These are phyloP conservation scores for Aspergillus costaricaensis DNA, from an alignment of 2,329 filamentous ascomycete genomes.

Conservation along the genomic window DNA sequence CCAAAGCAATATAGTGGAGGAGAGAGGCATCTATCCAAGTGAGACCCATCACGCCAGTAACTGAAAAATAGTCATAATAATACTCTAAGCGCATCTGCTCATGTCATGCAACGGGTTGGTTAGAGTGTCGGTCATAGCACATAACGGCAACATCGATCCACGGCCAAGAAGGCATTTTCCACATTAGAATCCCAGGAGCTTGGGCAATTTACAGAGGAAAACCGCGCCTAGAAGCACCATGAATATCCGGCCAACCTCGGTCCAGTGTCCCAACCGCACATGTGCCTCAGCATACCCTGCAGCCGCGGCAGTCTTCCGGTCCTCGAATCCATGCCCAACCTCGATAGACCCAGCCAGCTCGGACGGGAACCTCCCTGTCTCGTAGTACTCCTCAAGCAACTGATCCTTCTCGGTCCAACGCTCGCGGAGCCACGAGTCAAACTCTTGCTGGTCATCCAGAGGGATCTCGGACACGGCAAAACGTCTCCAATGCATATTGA, in stretches of 20 bases:
- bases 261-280: slow-evolving; percentile 46
- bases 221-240: slow-evolving; percentile 40
- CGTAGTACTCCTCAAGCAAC: slow-evolving; percentile 78
- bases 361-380: slow-evolving; percentile 76
- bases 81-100: slow-evolving; percentile 1
- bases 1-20: background rate
- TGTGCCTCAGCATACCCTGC: slow-evolving; percentile 47
- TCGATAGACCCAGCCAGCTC: slow-evolving; percentile 58
- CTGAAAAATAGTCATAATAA: background rate
- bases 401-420: slow-evolving; percentile 93
- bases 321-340: slow-evolving; percentile 41
- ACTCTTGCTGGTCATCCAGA: slow-evolving; percentile 69
- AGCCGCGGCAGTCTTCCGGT: slow-evolving; percentile 34
- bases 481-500: slow-evolving; percentile 94
- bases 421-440: slow-evolving; percentile 81
- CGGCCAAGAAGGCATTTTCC: background rate
- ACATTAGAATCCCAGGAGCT: slow-evolving; percentile 26
- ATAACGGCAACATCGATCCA: background rate
- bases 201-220: slow-evolving; percentile 33
- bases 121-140: background rate
- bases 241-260: slow-evolving; percentile 48
- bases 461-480: slow-evolving; percentile 82
- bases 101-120: slow-evolving; percentile 1
- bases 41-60: background rate
- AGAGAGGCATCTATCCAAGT: background rate